A percentile compares a stretch with the other conserved stretches of the same genome.
Conservation (phyloP, 2,329 filamentous ascomycete species). For the Neonectria punicea region DNA sequence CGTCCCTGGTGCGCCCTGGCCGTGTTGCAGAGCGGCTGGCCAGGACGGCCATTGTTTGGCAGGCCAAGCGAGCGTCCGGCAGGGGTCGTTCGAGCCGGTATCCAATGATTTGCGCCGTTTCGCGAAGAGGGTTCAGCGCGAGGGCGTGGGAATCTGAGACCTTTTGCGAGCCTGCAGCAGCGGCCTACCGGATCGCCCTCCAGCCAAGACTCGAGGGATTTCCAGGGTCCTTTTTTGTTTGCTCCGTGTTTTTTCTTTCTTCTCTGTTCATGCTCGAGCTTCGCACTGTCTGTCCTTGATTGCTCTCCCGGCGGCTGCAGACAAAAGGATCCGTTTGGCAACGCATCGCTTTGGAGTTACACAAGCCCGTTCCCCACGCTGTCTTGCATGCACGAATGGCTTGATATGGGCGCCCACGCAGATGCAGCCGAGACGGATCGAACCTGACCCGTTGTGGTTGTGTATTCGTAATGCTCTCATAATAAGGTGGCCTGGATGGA, state of each 20-base stretch:
- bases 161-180: slow-evolving; percentile 14
- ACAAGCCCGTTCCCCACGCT: slow-evolving; percentile 26
- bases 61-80: slow-evolving; percentile 38
- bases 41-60: slow-evolving; percentile 35
- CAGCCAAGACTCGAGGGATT: not conserved
- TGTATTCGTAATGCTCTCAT: slow-evolving; percentile 11
- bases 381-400: slow-evolving; percentile 23
- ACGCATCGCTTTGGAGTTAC: slow-evolving; percentile 9
- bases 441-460: slow-evolving; percentile 3
- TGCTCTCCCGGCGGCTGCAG: slow-evolving; percentile 1
- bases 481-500: not conserved
- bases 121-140: slow-evolving; percentile 27
- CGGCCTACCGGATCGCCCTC: not conserved
- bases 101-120: slow-evolving; percentile 34
- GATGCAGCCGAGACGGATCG: slow-evolving; percentile 15
- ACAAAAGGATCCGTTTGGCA: slow-evolving; percentile 17
- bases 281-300: not conserved
- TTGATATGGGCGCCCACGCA: slow-evolving; percentile 22
- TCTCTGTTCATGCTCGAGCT: not conserved
- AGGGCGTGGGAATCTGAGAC: slow-evolving; percentile 11
- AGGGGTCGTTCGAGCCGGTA: slow-evolving; percentile 30
- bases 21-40: slow-evolving; percentile 18
- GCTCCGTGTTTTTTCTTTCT: not conserved
- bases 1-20: not conserved
- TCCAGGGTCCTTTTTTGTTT: not conserved